Evolutionary conservation across 2,329 filamentous ascomycete genomes (phyloP).

Genomic region (Thermothelomyces thermophilus): DNA sequence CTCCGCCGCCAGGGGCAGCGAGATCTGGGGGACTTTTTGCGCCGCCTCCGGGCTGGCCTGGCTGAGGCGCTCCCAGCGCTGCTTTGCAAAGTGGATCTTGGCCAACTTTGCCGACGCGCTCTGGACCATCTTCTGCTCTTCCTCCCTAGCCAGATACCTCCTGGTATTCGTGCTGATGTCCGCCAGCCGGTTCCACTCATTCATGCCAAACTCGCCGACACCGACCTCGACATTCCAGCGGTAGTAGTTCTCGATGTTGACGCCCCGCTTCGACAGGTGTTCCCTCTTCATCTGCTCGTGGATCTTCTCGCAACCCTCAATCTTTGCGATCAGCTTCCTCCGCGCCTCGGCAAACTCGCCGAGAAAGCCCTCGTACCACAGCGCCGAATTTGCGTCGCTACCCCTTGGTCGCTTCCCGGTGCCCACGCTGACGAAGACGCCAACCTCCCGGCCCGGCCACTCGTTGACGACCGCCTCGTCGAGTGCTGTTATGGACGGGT

Average conservation of each 20-base stretch:
- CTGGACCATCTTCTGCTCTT: conserved; percentile 70
- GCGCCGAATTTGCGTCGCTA: conserved; percentile 62
- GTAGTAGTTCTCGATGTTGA: conserved; percentile 87
- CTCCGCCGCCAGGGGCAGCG: conserved; percentile 48
- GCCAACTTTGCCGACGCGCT: conserved; percentile 74
- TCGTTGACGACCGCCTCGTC: conserved; percentile 90
- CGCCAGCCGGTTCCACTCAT: conserved; percentile 89
- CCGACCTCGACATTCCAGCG: conserved; percentile 95
- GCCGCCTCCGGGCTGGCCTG: conserved; percentile 36
- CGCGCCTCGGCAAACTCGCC: conserved; percentile 90
- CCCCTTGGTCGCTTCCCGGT: conserved; percentile 71
- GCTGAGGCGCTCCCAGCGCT: conserved; percentile 51
- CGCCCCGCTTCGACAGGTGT: conserved; percentile 66
- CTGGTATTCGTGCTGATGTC: conserved; percentile 92
- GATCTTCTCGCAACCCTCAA: conserved; percentile 88
- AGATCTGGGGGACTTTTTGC: conserved; percentile 37
- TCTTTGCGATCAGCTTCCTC: conserved; percentile 77
- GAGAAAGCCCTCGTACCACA: conserved; percentile 93
- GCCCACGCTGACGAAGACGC: conserved; percentile 89
- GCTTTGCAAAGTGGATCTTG: conserved; percentile 72
- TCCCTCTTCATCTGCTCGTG: conserved; percentile 81
- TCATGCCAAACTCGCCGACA: conserved; percentile 97
- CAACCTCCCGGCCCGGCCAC: conserved; percentile 89
- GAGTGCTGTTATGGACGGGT: conserved; percentile 75
- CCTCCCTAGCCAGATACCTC: conserved; percentile 67